These are phyloP conservation scores for Chenopodium formosanum DNA, from an alignment of 148 eudicot genomes.

Conservation along the genomic window DNA sequence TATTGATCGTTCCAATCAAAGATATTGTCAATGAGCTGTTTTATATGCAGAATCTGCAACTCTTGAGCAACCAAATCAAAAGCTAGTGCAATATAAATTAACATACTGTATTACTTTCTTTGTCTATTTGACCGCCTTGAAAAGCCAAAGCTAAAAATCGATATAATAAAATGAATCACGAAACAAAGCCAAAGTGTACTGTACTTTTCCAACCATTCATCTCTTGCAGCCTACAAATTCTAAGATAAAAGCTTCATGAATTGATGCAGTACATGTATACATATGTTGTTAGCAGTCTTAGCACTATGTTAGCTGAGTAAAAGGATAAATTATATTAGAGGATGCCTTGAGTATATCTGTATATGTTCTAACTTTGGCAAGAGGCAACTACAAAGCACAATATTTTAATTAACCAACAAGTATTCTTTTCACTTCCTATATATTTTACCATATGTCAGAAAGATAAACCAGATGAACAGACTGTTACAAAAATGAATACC, in stretches of 20 bases:
- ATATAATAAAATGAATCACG: not conserved
- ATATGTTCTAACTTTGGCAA: conserved; percentile 26
- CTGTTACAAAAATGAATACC: conserved; percentile 10
- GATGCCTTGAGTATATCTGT: conserved; percentile 11
- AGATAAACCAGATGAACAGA: not conserved
- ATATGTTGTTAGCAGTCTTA: not conserved
- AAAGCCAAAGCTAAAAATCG: too few species aligned
- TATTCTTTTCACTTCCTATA: not conserved
- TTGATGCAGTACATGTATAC: not conserved
- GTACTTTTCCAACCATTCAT: not conserved
- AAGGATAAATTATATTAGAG: too few species aligned
- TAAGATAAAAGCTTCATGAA: not conserved
- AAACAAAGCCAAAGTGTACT: not conserved
- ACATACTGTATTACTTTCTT: too few species aligned
- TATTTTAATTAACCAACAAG: conserved; percentile 11
- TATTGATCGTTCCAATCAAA: too few species aligned
- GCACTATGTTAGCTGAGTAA: not conserved
- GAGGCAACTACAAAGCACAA: conserved; percentile 29
- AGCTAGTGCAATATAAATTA: too few species aligned
- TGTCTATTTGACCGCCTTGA: too few species aligned
- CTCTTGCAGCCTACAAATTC: not conserved
- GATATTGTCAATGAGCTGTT: too few species aligned
- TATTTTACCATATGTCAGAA: not conserved
- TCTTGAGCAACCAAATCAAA: too few species aligned
- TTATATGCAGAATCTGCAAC: too few species aligned